Evolutionary conservation across 768 basidiomycete genomes (phyloP).

Genomic region (Boletus bicolor): DNA sequence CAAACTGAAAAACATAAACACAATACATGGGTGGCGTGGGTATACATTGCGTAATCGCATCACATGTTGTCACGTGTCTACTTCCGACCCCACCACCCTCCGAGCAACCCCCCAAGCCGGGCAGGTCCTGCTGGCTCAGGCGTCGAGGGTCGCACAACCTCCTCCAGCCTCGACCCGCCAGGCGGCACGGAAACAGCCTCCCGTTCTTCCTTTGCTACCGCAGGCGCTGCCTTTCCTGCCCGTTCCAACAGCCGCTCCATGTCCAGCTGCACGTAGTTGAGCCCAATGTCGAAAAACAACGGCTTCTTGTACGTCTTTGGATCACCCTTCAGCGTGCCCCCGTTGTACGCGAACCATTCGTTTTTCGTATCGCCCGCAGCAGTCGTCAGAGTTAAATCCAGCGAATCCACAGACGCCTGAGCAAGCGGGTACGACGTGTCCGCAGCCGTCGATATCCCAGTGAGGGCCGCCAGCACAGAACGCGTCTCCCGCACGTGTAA

Average conservation of each 20-base stretch:
- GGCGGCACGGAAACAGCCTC: constrained; percentile 20
- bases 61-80: constrained; percentile 27
- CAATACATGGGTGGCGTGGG: constrained; percentile 24
- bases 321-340: constrained; percentile 50
- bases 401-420: constrained; percentile 38
- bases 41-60: background rate
- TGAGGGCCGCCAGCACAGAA: constrained; percentile 47
- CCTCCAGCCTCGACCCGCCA: constrained; percentile 56
- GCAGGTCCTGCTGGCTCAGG: constrained; percentile 46
- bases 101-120: constrained; percentile 64
- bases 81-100: constrained; percentile 76
- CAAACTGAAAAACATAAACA: constrained; percentile 18
- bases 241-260: constrained; percentile 71
- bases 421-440: constrained; percentile 54
- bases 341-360: constrained; percentile 78
- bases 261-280: constrained; percentile 87
- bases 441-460: constrained; percentile 39
- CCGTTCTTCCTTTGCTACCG: constrained; percentile 14
- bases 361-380: constrained; percentile 57
- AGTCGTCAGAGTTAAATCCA: constrained; percentile 50
- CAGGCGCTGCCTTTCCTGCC: constrained; percentile 54
- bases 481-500: constrained; percentile 74
- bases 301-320: constrained; percentile 69
- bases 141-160: constrained; percentile 42
- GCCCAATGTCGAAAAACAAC: constrained; percentile 89